Percentiles rank a stretch among this genome's conserved stretches.
Conservation (phyloP, 331 rosid genomes). For the Quercus lobata region DNA sequence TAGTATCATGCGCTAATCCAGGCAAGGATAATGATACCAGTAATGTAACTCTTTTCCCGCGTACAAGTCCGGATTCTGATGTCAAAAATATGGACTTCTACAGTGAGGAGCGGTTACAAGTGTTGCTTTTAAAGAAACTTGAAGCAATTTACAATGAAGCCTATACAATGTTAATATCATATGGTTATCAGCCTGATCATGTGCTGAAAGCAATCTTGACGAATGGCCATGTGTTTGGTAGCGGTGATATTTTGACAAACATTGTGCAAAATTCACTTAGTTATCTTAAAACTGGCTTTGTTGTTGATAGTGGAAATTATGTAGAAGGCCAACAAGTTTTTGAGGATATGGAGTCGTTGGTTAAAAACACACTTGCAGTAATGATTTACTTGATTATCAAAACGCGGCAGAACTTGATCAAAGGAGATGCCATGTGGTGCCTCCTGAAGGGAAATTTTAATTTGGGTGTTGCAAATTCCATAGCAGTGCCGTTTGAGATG, state of each 20-base stretch:
- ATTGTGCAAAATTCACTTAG: background rate
- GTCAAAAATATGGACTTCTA: background rate
- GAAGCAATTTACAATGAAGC: background rate
- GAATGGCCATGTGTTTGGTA: background rate
- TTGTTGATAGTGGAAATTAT: background rate
- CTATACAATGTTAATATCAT: background rate
- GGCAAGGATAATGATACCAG: background rate
- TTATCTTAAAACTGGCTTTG: background rate
- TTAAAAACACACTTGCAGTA: background rate
- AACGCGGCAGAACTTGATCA: background rate
- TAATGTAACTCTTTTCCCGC: background rate
- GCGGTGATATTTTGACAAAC: background rate
- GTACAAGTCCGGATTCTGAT: background rate
- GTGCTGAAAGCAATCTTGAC: background rate
- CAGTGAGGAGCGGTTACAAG: background rate
- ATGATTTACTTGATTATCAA: background rate
- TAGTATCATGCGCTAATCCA: background rate
- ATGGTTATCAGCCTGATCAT: background rate
- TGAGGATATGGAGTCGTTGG: background rate
- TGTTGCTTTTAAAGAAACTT: background rate
- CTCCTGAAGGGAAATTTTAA: background rate
- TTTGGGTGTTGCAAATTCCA: background rate
- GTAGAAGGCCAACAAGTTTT: background rate
- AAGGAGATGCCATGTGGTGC: constrained; percentile 7
- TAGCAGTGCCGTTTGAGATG: background rate